These are phyloP conservation scores for Ephemerocybe angulata DNA, from an alignment of 768 basidiomycete species.

Conservation along the genomic window DNA sequence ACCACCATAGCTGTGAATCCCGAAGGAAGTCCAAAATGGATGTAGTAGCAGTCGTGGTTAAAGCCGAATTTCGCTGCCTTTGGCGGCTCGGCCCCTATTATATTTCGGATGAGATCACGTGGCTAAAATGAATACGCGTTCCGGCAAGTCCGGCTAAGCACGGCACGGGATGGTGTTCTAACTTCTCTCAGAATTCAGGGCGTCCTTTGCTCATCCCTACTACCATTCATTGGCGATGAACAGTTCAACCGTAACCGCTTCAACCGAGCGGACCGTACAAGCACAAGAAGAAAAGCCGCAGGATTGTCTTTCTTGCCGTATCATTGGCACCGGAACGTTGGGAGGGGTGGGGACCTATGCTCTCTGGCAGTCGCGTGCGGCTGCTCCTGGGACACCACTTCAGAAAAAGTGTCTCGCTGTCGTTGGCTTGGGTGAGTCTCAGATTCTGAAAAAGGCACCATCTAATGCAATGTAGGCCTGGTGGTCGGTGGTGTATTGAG, in stretches of 20 bases:
- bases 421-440: constrained; percentile 54
- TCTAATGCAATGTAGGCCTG: constrained; percentile 30
- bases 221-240: neutral
- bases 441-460: neutral
- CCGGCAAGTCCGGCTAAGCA: too few relatives aligned
- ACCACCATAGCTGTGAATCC: too few relatives aligned
- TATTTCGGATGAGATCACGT: too few relatives aligned
- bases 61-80: too few relatives aligned
- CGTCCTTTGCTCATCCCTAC: neutral
- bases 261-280: neutral
- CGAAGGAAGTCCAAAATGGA: too few relatives aligned
- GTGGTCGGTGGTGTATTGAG: constrained; percentile 37
- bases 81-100: too few relatives aligned
- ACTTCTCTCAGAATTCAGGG: too few relatives aligned
- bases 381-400: constrained; percentile 54
- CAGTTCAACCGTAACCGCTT: neutral
- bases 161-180: too few relatives aligned
- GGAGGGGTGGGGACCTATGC: constrained; percentile 66
- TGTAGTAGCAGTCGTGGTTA: too few relatives aligned
- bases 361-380: constrained; percentile 56
- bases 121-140: neutral
- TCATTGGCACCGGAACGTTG: constrained; percentile 64
- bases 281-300: constrained; percentile 15
- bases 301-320: constrained; percentile 68
- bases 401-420: constrained; percentile 64